These are phyloP conservation scores for Pyrenophora seminiperda DNA, from an alignment of 2,329 filamentous ascomycete genomes.

Conservation along the genomic window DNA sequence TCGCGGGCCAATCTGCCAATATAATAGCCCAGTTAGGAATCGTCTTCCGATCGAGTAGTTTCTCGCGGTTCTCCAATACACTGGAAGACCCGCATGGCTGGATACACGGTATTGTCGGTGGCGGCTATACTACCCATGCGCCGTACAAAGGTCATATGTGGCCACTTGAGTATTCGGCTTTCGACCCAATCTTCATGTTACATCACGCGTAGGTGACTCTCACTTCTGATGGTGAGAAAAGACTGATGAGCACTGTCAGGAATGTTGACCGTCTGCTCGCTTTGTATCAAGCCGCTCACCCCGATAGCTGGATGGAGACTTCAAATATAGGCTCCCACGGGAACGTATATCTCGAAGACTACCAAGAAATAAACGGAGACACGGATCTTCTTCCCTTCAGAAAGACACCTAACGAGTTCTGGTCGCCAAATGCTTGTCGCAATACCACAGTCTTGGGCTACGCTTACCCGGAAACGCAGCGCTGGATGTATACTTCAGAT, in stretches of 20 bases:
- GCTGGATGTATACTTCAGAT: conserved; percentile 28
- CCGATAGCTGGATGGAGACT: conserved; percentile 66
- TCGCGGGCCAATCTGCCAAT: conserved; percentile 16
- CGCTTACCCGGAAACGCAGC: conserved; percentile 42
- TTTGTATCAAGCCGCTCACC: conserved; percentile 76
- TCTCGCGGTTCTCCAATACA: conserved; percentile 44
- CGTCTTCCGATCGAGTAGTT: conserved; percentile 14
- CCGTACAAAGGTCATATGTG: conserved; percentile 67
- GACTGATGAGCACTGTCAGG: conserved; percentile 6
- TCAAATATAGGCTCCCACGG: conserved; percentile 27
- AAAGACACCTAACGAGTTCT: conserved; percentile 30
- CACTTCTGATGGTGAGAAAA: too few relatives aligned
- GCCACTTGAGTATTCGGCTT: conserved; percentile 71
- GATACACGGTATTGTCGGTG: conserved; percentile 54
- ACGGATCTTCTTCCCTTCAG: conserved; percentile 50
- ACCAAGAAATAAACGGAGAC: conserved; percentile 53
- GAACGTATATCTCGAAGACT: conserved; percentile 49
- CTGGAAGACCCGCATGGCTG: conserved; percentile 35
- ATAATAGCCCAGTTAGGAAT: conserved; percentile 47
- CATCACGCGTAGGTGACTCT: conserved; percentile 46
- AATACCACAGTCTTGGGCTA: conserved; percentile 39
- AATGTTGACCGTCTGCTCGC: conserved; percentile 60
- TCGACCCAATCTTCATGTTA: conserved; percentile 67
- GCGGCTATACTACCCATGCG: conserved; percentile 19
- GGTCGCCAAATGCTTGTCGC: conserved; percentile 36